Evolutionary conservation across 176 grass and related monocot species (phyloP).

Genomic region (Rhipidocladum racemiflorum): DNA sequence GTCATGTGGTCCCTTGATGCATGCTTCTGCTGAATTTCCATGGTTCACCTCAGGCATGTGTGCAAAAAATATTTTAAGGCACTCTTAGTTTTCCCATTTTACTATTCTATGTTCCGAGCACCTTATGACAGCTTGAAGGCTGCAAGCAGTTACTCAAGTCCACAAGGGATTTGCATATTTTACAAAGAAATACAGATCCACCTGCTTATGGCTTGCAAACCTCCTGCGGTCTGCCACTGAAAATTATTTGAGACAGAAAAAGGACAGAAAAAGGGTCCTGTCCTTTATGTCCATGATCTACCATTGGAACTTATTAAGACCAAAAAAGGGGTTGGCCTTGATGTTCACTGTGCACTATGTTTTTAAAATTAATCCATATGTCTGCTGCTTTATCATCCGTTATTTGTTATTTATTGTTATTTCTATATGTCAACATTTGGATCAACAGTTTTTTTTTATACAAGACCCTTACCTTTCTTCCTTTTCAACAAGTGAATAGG

Average conservation of each 20-base stretch:
- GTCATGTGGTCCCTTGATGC: neutral
- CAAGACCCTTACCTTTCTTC: neutral
- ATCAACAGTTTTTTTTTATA: neutral
- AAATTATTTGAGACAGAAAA: neutral
- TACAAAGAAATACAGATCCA: neutral
- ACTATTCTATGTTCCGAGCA: neutral
- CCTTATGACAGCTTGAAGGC: neutral
- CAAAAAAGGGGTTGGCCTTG: neutral
- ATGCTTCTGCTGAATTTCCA: conserved; percentile 14
- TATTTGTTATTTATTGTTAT: neutral
- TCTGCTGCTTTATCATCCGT: neutral
- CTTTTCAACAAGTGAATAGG: neutral
- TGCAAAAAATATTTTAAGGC: neutral
- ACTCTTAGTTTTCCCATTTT: neutral
- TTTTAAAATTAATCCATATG: conserved; percentile 8
- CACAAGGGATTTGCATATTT: neutral
- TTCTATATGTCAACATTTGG: neutral
- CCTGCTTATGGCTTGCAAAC: neutral
- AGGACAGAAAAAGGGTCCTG: neutral
- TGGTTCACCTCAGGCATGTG: neutral
- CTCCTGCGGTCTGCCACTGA: neutral
- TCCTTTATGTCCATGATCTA: neutral
- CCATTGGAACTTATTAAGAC: neutral
- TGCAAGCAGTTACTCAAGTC: neutral
- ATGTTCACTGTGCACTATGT: neutral